These are phyloP conservation scores for Phyllostachys edulis DNA, from an alignment of 176 grass and related monocot genomes.

Conservation along the genomic window DNA sequence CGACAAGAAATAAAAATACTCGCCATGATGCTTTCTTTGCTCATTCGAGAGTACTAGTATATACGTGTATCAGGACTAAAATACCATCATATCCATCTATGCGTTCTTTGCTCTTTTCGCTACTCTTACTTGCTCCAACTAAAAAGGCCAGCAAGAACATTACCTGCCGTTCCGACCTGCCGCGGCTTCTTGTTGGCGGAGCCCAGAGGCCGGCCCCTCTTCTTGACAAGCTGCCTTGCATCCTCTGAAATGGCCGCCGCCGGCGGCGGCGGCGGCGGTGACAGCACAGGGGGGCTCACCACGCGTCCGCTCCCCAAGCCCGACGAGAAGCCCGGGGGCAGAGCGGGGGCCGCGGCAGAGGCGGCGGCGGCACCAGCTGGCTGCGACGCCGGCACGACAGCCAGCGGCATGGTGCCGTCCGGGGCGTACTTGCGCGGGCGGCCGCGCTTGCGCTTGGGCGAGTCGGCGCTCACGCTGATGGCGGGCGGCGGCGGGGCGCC, in stretches of 20 bases:
- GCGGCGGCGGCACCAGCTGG: neutral
- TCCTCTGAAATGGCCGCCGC: neutral
- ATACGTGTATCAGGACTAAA: conserved; percentile 16
- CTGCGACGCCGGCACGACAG: conserved; percentile 2
- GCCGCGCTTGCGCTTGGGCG: conserved; percentile 54
- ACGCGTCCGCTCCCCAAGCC: neutral
- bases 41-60: neutral
- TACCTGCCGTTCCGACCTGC: conserved; percentile 41
- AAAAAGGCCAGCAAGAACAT: neutral
- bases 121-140: neutral
- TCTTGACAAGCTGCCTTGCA: conserved; percentile 7
- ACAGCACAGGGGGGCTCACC: neutral
- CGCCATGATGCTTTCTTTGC: neutral
- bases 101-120: neutral
- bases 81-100: neutral
- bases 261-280: neutral
- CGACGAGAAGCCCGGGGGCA: conserved; percentile 21
- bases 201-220: conserved; percentile 36
- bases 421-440: conserved; percentile 55
- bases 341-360: neutral
- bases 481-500: neutral
- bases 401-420: conserved; percentile 32
- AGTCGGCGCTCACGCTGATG: neutral
- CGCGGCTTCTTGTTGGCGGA: conserved; percentile 37
- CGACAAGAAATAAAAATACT: neutral